Base-by-base conservation (phyloP, 768 basidiomycete species). In the Chalciporus sphaerocephalus region DNA sequence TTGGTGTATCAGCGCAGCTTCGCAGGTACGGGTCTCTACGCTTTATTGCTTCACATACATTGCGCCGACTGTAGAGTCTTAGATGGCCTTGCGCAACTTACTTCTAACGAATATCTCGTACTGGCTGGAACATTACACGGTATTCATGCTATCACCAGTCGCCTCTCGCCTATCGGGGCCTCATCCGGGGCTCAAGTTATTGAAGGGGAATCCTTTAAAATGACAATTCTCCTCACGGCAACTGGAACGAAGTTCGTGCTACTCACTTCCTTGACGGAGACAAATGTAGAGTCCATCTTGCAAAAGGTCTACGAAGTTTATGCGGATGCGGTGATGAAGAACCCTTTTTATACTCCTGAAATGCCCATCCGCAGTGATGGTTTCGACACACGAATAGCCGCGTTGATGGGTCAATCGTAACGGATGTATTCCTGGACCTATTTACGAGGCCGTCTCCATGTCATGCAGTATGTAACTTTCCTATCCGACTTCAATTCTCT, bases 311-410 rank as follows among this genome's bases (percentile, higher is more conserved):
- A 98, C 66, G 92, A 97, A 64, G 81, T 79, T 16, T 99, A 97
- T 64, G 78, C 94, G 1, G 96, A 98, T 60, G 83, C 88, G 1
- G 93, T 93, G 44, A 95, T 97, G 91, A 97, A 98, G 74, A 97
- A 97, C 60, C 96, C 96, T 1, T 99, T 99, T 68, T 92, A 98
- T 66, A 95, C 92, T 5, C 89, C 88, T n/a, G 96, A 98, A 65
- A 99, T 98, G 95, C 96, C 96, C 2, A 93, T 98, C 53, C 81
- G 96, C 38, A 92, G 76, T 35, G 90, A 92, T 55, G 81, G 80
- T 15, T 98, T 98, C 60, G 95, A 98, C 59, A 69, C 69, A 44
- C 78, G 82, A 36, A 80, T 90, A 41, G 69, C 74, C 9, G 61
- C 78, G 7, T 67, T 91, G 38, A 74, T 46, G 22, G 65, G 68